A percentile compares a stretch with the other conserved stretches of the same genome.
phyloP scores from a whole-genome alignment of 108 stramenopile genomes.

The Fragilaria crotonensis region DNA sequence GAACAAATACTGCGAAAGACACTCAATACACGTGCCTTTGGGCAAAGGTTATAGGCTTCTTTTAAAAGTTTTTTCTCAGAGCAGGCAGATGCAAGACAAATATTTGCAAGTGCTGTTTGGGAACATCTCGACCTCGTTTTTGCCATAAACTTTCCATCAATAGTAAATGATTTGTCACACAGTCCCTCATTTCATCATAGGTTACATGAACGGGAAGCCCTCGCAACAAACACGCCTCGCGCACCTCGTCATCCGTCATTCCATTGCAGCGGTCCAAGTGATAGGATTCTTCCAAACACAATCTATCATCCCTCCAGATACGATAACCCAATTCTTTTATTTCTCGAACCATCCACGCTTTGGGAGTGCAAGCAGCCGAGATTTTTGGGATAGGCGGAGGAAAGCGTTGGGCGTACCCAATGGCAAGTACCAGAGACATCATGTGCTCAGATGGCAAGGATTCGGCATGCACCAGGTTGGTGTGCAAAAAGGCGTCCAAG shows the following conservation, averaged over 20 bases:
- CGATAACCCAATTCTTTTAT: neutral
- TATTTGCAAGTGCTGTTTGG: constrained; percentile 8
- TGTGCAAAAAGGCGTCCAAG: constrained; percentile 1
- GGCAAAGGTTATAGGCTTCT: no score
- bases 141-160: constrained; percentile 3
- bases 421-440: neutral
- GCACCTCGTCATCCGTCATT: constrained; percentile 15
- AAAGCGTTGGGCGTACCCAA: neutral
- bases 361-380: neutral
- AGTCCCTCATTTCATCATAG: constrained; percentile 7
- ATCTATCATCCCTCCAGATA: constrained; percentile 8
- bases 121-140: neutral
- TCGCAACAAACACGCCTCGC: constrained; percentile 20
- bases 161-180: constrained; percentile 17
- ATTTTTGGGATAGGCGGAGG: neutral
- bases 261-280: neutral
- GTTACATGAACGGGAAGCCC: constrained; percentile 12
- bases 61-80: constrained; percentile 1
- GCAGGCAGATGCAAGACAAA: constrained; percentile 17
- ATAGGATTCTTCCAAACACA: constrained; percentile 11
- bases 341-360: neutral
- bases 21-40: neutral
- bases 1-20: neutral
- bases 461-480: neutral
- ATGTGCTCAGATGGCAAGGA: neutral